Evolutionary conservation across 805 yeast genomes (phyloP).

Genomic region (Candida morakotiae): DNA sequence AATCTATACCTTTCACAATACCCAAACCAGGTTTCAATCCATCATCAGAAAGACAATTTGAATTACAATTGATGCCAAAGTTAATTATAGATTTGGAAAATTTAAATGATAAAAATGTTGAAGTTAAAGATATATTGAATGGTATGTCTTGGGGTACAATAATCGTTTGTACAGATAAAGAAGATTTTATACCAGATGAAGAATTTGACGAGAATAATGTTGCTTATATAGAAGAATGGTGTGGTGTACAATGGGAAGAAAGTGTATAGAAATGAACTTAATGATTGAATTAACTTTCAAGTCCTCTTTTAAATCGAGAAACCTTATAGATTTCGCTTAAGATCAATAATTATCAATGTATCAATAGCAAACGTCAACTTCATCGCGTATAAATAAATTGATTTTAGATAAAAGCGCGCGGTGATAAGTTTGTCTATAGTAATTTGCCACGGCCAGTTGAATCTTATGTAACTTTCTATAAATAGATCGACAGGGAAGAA

Average conservation of each 20-base stretch:
- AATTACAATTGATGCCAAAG: constrained; percentile 92
- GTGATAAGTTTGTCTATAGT: too few species aligned
- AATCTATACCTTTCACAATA: constrained; percentile 21
- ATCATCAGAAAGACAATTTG: constrained; percentile 60
- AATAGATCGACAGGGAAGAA: too few species aligned
- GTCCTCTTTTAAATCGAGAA: too few species aligned
- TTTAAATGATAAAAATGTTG: constrained; percentile 19
- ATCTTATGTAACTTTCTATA: too few species aligned
- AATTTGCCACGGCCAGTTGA: too few species aligned
- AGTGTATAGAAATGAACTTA: constrained; percentile 14
- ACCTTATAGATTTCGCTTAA: too few species aligned
- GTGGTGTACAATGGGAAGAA: constrained; percentile 84
- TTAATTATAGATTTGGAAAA: constrained; percentile 79
- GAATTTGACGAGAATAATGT: constrained; percentile 57
- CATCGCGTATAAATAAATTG: too few species aligned
- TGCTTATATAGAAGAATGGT: constrained; percentile 79
- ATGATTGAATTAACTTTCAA: too few species aligned
- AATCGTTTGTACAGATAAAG: constrained; percentile 69
- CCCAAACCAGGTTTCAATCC: constrained; percentile 65
- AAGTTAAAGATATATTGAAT: constrained; percentile 41
- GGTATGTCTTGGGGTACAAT: constrained; percentile 99
- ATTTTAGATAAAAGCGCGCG: too few species aligned
- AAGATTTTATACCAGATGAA: constrained; percentile 53
- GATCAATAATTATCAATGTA: too few species aligned
- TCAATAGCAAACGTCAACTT: too few species aligned